Evolutionary conservation across 768 basidiomycete species (phyloP).

Genomic region (Tricholoma saponaceum): DNA sequence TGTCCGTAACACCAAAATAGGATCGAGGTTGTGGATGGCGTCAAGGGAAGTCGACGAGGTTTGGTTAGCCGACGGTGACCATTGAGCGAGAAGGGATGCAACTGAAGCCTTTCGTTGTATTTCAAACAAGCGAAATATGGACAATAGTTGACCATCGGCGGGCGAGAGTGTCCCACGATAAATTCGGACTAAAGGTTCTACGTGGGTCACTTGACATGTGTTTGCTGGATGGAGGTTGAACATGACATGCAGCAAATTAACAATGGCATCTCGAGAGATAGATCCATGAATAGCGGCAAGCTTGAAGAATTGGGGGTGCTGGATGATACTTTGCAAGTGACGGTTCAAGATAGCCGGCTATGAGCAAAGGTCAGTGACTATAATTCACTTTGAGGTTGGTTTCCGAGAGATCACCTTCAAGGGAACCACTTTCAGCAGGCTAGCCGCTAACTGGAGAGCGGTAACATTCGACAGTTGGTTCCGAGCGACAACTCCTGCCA

Average conservation of each 20-base stretch:
- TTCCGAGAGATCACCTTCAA: conserved; percentile 54
- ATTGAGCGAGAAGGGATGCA: conserved; percentile 56
- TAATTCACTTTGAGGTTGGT: neutral
- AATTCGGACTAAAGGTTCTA: conserved; percentile 70
- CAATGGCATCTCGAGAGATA: conserved; percentile 40
- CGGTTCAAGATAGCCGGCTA: conserved; percentile 73
- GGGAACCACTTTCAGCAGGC: conserved; percentile 33
- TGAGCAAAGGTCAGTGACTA: conserved; percentile 12
- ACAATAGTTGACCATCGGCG: conserved; percentile 64
- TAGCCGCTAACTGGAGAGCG: conserved; percentile 40
- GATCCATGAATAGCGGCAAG: conserved; percentile 21
- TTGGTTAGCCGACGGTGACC: conserved; percentile 50
- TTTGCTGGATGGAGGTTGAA: conserved; percentile 78
- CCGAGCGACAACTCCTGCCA: conserved; percentile 62
- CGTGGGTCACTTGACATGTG: conserved; percentile 80
- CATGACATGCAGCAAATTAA: conserved; percentile 56
- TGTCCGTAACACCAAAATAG: conserved; percentile 62
- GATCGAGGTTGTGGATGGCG: conserved; percentile 67
- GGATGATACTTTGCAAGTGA: conserved; percentile 69
- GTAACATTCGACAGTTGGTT: conserved; percentile 42
- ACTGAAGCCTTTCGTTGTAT: conserved; percentile 61
- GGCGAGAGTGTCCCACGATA: conserved; percentile 72
- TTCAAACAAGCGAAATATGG: conserved; percentile 80
- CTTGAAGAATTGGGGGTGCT: conserved; percentile 60
- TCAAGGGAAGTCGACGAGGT: conserved; percentile 51